phyloP scores from a whole-genome alignment of 2,329 filamentous ascomycete species.

The Metarhizium guizhouense region DNA sequence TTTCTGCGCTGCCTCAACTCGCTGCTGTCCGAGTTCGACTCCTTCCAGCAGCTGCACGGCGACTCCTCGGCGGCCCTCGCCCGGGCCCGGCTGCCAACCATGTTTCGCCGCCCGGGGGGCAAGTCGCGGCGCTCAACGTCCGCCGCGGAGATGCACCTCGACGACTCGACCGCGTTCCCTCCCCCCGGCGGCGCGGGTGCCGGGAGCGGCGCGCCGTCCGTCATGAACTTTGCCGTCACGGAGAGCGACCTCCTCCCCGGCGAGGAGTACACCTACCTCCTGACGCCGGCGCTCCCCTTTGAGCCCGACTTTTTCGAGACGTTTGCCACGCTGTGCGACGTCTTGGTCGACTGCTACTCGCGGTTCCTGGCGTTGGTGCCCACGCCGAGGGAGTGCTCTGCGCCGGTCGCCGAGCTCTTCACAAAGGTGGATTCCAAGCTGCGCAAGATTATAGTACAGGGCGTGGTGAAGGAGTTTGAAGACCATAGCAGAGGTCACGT shows the following conservation, averaged over 20 bases:
- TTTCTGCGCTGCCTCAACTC: slow-evolving; percentile 81
- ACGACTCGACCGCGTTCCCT: slow-evolving; percentile 19
- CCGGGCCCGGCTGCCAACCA: slow-evolving; percentile 70
- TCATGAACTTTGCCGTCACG: slow-evolving; percentile 49
- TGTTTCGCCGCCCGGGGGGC: slow-evolving; percentile 62
- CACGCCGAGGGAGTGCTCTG: slow-evolving; percentile 63
- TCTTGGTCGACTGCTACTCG: slow-evolving; percentile 85
- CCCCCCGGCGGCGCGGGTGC: slow-evolving; percentile 18
- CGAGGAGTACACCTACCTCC: slow-evolving; percentile 78
- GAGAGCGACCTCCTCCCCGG: slow-evolving; percentile 64
- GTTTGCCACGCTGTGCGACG: slow-evolving; percentile 90
- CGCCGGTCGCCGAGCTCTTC: slow-evolving; percentile 72
- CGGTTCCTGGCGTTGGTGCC: slow-evolving; percentile 66
- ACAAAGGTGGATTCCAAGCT: slow-evolving; percentile 80
- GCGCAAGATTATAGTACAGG: slow-evolving; percentile 80
- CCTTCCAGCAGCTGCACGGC: slow-evolving; percentile 80
- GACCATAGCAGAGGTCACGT: slow-evolving; percentile 69
- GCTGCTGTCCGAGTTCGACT: slow-evolving; percentile 84
- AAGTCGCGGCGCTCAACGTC: slow-evolving; percentile 49
- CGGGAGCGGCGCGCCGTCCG: slow-evolving; percentile 26
- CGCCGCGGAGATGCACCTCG: slow-evolving; percentile 31
- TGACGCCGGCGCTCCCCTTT: slow-evolving; percentile 89
- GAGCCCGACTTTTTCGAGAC: slow-evolving; percentile 97
- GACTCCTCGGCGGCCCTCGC: slow-evolving; percentile 69
- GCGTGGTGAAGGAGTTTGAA: slow-evolving; percentile 87